Conservation (phyloP, 371 early-diverging fungal species). For the Haplosporangium sp. region DNA sequence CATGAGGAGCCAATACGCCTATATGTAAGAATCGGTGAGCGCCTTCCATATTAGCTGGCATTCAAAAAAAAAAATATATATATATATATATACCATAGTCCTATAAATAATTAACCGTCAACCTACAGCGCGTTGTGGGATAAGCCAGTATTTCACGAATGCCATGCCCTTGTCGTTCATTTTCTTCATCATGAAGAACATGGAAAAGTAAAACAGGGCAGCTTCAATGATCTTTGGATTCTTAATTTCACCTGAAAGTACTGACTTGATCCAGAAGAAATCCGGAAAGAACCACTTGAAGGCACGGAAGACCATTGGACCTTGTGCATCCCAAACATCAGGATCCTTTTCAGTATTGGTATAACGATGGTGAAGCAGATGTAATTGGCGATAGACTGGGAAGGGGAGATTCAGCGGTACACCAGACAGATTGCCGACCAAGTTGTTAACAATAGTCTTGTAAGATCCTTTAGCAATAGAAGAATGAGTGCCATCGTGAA, state of each 20-base stretch:
- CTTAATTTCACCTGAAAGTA: conserved; percentile 14
- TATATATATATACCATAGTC: not conserved
- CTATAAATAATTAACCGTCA: not conserved
- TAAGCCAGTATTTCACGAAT: conserved; percentile 45
- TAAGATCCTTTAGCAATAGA: conserved; percentile 47
- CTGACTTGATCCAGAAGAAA: conserved; percentile 29
- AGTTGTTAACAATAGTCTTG: conserved; percentile 35
- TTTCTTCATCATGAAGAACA: conserved; percentile 17
- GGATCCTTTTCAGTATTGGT: conserved; percentile 47
- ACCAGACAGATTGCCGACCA: conserved; percentile 41
- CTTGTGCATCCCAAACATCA: conserved; percentile 43
- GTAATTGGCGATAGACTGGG: conserved; percentile 35
- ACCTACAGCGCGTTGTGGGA: conserved; percentile 46
- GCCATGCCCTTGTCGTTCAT: conserved; percentile 31
- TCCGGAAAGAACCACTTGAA: conserved; percentile 53
- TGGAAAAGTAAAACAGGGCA: conserved; percentile 14
- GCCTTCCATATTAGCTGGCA: not conserved
- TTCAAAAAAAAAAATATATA: not conserved
- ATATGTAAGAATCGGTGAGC: not conserved
- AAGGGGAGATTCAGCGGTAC: conserved; percentile 38
- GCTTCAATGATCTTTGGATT: conserved; percentile 16
- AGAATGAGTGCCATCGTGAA: conserved; percentile 47
- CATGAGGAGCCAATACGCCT: conserved; percentile 49
- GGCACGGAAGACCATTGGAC: conserved; percentile 34
- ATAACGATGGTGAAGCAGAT: conserved; percentile 46